phyloP scores from a whole-genome alignment of 129 eudicot species.

The Ambrosia artemisiifolia region DNA sequence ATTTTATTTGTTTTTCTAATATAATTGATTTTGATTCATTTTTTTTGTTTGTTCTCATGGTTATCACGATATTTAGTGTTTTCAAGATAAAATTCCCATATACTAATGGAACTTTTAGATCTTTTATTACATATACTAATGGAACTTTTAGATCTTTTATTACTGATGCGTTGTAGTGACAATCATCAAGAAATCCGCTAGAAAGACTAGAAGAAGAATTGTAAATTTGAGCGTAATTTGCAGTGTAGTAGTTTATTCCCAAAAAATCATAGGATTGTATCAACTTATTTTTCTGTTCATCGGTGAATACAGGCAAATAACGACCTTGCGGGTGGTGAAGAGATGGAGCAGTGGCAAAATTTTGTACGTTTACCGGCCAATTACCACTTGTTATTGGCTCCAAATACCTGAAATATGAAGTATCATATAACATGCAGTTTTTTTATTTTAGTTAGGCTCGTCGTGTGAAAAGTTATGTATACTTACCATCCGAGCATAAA shows the following conservation, averaged over 20 bases:
- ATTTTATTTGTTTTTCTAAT: too few relatives aligned
- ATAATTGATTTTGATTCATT: too few relatives aligned
- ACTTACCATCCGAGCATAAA: conserved; percentile 37
- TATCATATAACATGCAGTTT: not conserved
- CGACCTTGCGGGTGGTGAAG: conserved; percentile 25
- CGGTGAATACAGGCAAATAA: not conserved
- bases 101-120: too few relatives aligned
- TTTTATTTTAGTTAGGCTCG: too few relatives aligned
- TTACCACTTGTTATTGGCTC: conserved; percentile 45
- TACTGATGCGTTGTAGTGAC: conserved; percentile 17
- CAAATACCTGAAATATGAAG: conserved; percentile 38
- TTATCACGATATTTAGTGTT: too few relatives aligned
- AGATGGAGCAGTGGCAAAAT: conserved; percentile 19
- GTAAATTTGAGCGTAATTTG: conserved; percentile 27
- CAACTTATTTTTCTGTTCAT: conserved; percentile 28
- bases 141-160: too few relatives aligned
- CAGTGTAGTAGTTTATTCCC: conserved; percentile 61
- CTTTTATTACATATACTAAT: too few relatives aligned
- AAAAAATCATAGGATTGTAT: conserved; percentile 52
- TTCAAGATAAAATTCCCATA: too few relatives aligned
- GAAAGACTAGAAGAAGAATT: not conserved
- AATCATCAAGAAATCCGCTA: conserved; percentile 22
- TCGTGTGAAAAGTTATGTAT: not conserved
- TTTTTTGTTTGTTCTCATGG: too few relatives aligned
- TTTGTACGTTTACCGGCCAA: conserved; percentile 43